Conservation (phyloP, 495 filamentous ascomycete species). For the Aspergillus sclerotioniger region DNA sequence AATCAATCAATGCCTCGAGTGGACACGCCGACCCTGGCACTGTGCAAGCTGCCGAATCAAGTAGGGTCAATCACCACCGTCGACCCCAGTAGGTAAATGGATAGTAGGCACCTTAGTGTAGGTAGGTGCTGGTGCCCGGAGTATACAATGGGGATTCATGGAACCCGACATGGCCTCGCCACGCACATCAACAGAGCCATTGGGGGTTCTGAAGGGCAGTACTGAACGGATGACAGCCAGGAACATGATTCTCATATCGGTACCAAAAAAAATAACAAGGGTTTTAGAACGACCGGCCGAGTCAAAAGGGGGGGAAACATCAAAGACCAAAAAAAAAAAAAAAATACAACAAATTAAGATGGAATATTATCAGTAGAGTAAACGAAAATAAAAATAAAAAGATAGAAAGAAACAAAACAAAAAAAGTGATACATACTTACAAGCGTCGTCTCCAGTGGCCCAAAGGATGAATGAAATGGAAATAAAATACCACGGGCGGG, state of each 20-base stretch:
- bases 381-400: slow-evolving; percentile 9
- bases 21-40: slow-evolving; percentile 11
- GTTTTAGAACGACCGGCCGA: too few species aligned
- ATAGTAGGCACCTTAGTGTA: too few species aligned
- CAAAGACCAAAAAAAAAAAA: background rate
- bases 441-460: background rate
- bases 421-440: background rate
- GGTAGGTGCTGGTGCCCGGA: too few species aligned
- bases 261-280: too few species aligned
- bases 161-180: too few species aligned
- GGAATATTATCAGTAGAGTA: background rate
- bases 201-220: too few species aligned
- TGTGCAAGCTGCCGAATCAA: too few species aligned
- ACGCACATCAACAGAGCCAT: too few species aligned
- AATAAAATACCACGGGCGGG: slow-evolving; percentile 16
- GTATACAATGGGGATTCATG: background rate
- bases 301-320: too few species aligned
- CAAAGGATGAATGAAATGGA: slow-evolving; percentile 4
- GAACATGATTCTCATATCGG: too few species aligned
- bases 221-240: too few species aligned
- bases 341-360: background rate
- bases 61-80: too few species aligned
- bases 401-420: slow-evolving; percentile 1
- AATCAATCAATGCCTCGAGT: slow-evolving; percentile 13
- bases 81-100: background rate